phyloP scores from a whole-genome alignment of 352 stramenopile genomes.

The Phytophthora cajani region DNA sequence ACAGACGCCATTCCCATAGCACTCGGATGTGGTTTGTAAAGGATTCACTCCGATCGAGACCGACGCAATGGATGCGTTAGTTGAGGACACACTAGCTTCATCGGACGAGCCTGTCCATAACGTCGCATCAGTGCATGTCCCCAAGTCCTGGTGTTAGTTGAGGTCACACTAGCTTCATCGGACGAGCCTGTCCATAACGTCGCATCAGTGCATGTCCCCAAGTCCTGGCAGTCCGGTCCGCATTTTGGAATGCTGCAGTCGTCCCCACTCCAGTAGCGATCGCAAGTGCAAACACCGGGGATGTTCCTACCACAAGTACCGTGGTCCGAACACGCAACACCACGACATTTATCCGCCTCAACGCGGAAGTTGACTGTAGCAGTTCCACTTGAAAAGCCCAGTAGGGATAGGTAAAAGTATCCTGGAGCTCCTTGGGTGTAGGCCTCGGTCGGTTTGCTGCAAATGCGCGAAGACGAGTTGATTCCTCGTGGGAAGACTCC shows the following conservation, averaged over 20 bases:
- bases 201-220: slow-evolving; percentile 53
- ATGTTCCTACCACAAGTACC: slow-evolving; percentile 69
- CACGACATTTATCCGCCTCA: slow-evolving; percentile 72
- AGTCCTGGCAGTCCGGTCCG: slow-evolving; percentile 71
- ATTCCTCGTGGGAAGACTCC: slow-evolving; percentile 67
- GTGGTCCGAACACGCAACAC: slow-evolving; percentile 64
- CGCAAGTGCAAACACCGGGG: slow-evolving; percentile 71
- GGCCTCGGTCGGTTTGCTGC: slow-evolving; percentile 49
- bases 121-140: slow-evolving; percentile 46
- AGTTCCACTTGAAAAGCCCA: slow-evolving; percentile 54
- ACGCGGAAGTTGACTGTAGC: slow-evolving; percentile 48
- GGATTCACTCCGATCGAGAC: slow-evolving; percentile 34
- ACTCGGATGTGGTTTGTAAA: slow-evolving; percentile 69
- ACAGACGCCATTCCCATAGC: slow-evolving; percentile 79
- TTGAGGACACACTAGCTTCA: neutral
- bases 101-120: slow-evolving; percentile 7
- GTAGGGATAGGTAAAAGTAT: slow-evolving; percentile 74
- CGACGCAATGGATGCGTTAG: slow-evolving; percentile 8
- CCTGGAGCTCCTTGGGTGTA: slow-evolving; percentile 66
- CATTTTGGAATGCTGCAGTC: slow-evolving; percentile 80
- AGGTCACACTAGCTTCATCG: neutral
- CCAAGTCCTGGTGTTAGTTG: slow-evolving; percentile 46
- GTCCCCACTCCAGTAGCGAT: slow-evolving; percentile 79
- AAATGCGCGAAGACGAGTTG: slow-evolving; percentile 67
- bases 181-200: slow-evolving; percentile 14